Evolutionary conservation across 169 alveolate species (phyloP), one percentile per base, ranked within the genome.

Genomic region (Cardiosporidium cionae): DNA sequence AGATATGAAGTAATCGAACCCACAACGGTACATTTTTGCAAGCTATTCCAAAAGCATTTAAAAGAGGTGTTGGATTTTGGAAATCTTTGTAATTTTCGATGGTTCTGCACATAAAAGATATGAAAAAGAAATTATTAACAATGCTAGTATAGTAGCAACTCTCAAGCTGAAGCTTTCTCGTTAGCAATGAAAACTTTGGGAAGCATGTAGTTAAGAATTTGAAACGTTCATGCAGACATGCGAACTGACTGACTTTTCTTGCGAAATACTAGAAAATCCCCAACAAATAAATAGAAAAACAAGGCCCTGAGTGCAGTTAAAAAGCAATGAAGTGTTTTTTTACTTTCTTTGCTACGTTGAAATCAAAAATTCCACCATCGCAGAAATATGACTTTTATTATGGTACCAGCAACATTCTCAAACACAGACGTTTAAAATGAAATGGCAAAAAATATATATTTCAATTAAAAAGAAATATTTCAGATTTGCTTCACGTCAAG

Each of bases 11-110:
- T 33, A 81, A 36, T 31, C 87, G 70, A 31, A 78, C 52, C 87
- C 87, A 81, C 35, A 81, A 76, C 9, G 87, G 87, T 16, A 81
- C 66, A 25, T 72, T 77, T 66, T 81, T 81, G 9, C 74, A 78
- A 16, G 76, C 69, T 3, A 81, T 65, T 23, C 87, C 87, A 54
- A 81, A 66, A 25, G 74, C 33, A 32, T 67, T 69, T 22, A 78
- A 29, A 28, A 72, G 68, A 62, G 73, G 52, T 1, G 82, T 78
- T n/a, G 72, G 73, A 29, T 75, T 72, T 6, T 78, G 81, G 67
- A 44, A 44, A 16, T 44, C 58, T 16, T 44, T n/a, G n/a, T 44
- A 44, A 44, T 16, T 16, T 44, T 16, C 58, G 27, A 16, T 44
- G 58, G n/a, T n/a, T n/a, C n/a, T n/a, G n/a, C n/a, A n/a, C n/a